Percentiles rank a stretch among this genome's conserved stretches.
These are phyloP conservation scores for Penicillium sp. DNA, from an alignment of 2,329 filamentous ascomycete genomes.

Conservation along the genomic window DNA sequence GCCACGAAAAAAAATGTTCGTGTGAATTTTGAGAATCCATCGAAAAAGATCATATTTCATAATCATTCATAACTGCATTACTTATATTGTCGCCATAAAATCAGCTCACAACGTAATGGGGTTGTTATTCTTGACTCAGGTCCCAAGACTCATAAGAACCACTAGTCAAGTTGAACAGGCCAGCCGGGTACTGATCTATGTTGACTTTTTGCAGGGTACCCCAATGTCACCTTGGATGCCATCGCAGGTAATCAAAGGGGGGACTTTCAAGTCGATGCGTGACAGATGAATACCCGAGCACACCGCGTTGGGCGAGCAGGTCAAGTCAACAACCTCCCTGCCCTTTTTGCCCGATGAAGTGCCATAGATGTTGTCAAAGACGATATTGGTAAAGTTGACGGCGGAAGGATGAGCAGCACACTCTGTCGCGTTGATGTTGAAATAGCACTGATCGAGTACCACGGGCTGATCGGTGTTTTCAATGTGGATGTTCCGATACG, in stretches of 20 bases:
- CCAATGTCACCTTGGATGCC: constrained; percentile 40
- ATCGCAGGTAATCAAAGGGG: constrained; percentile 48
- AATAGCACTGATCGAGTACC: constrained; percentile 59
- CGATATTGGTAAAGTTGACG: constrained; percentile 55
- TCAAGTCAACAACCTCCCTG: constrained; percentile 49
- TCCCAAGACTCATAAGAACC: no score
- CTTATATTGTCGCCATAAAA: no score
- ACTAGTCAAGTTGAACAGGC: no score
- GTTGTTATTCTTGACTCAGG: no score
- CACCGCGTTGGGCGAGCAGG: constrained; percentile 52
- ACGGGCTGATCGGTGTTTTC: constrained; percentile 54
- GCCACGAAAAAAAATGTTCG: no score
- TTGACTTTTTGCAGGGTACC: constrained; percentile 26
- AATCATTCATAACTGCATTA: no score
- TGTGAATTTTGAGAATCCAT: no score
- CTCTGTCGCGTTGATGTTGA: constrained; percentile 48
- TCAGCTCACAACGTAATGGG: no score
- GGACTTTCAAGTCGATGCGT: constrained; percentile 49
- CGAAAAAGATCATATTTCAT: no score
- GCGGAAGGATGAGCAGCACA: constrained; percentile 51
- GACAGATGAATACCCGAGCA: constrained; percentile 52
- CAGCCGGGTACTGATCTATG: not conserved
- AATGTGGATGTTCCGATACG: constrained; percentile 56
- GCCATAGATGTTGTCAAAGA: constrained; percentile 55
- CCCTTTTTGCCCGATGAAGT: constrained; percentile 53